phyloP scores from a whole-genome alignment of 2,329 filamentous ascomycete genomes.

The Trichoderma guizhouense region DNA sequence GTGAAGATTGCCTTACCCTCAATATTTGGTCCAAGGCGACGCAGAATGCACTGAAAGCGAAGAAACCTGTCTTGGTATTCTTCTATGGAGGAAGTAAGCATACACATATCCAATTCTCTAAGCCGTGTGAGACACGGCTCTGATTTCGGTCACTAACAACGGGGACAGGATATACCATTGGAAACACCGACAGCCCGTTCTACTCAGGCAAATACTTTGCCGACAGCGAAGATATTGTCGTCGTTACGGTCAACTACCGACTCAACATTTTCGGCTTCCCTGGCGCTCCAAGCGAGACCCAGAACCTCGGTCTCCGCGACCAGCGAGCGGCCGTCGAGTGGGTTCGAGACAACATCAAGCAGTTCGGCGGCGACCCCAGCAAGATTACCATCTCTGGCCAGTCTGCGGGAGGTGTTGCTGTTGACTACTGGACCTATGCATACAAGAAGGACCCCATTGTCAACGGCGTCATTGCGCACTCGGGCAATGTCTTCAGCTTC shows the following conservation, averaged over 20 bases:
- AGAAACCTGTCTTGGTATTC: conserved; percentile 40
- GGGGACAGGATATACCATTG: conserved; percentile 34
- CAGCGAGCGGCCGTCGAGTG: conserved; percentile 33
- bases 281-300: conserved; percentile 25
- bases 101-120: neutral
- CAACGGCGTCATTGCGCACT: conserved; percentile 44
- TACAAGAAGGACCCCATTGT: conserved; percentile 48
- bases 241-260: conserved; percentile 48
- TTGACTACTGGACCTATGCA: conserved; percentile 49
- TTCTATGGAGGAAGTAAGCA: conserved; percentile 36
- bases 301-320: conserved; percentile 30
- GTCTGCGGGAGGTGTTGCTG: conserved; percentile 35
- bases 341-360: conserved; percentile 31
- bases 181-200: conserved; percentile 36
- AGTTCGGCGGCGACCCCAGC: conserved; percentile 29
- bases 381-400: conserved; percentile 36
- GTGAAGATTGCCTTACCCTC: conserved; percentile 38
- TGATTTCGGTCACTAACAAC: neutral
- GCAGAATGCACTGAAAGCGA: conserved; percentile 33
- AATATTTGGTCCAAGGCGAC: conserved; percentile 36
- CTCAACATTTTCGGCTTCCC: conserved; percentile 43
- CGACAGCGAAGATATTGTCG: conserved; percentile 40
- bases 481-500: conserved; percentile 46
- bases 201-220: conserved; percentile 45
- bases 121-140: neutral